These are phyloP conservation scores for Mrakia gelida DNA, from an alignment of 768 basidiomycete genomes.

Conservation along the genomic window DNA sequence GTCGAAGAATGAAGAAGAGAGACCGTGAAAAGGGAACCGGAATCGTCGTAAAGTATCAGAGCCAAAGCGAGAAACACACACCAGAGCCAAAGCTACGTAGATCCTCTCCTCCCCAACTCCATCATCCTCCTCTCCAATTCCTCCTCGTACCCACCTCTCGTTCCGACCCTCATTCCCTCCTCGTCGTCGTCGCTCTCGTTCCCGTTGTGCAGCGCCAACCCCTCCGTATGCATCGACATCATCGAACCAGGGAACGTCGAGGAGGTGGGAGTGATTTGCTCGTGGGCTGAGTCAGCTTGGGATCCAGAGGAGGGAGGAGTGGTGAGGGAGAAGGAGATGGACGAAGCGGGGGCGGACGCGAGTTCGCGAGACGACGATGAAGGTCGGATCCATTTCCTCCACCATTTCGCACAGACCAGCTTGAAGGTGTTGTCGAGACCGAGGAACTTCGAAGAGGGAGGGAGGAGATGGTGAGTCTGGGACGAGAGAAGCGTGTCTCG, in stretches of 20 bases:
- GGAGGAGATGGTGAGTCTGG: too few relatives aligned
- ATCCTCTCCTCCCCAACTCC: slow-evolving; percentile 3
- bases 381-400: slow-evolving; percentile 21
- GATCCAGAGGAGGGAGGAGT: background rate
- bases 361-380: background rate
- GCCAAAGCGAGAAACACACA: too few relatives aligned
- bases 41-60: too few relatives aligned
- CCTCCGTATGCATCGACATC: background rate
- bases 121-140: slow-evolving; percentile 8
- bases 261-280: background rate
- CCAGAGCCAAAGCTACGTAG: too few relatives aligned
- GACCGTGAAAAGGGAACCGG: too few relatives aligned
- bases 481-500: background rate
- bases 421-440: slow-evolving; percentile 22
- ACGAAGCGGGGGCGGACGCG: background rate
- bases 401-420: slow-evolving; percentile 1
- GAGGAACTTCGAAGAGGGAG: background rate
- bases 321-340: background rate
- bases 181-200: background rate
- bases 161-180: background rate
- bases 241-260: background rate
- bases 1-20: too few relatives aligned
- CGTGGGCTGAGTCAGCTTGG: background rate
- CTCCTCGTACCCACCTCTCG: background rate
- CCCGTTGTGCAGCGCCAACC: background rate